Base-by-base conservation (phyloP, 768 basidiomycete species). In the Termitomyces sp. region DNA sequence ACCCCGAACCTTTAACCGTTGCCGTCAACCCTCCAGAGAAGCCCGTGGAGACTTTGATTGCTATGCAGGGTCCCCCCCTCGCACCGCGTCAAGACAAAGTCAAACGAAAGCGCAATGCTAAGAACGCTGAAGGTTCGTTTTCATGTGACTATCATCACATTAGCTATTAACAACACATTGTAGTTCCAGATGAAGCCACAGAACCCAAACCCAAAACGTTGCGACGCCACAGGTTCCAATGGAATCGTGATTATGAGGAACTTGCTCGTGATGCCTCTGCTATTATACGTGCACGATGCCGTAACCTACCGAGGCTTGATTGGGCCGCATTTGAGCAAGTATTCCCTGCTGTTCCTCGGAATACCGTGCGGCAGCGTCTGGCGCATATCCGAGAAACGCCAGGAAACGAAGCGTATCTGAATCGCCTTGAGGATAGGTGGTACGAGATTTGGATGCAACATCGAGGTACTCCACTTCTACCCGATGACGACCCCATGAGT, bases 221-320 rank as follows among this genome's bases (percentile, higher is more conserved):
- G 44, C 77, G 87, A 52, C 80, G 90, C 17, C 81, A 85, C 47
- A 79, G 87, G 54, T 92, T 93, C 67, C 83, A 84, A 47, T 98
- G 93, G 94, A 91, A 82, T 54, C 71, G 80, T 40, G 91, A 95
- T 49, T 92, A 87, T 55, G 94, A 98, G 55, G 96, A 98, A 59
- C 80, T 95, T 38, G 87, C 89, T 25, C 83, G 89, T 53, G 96
- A 98, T 66, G 87, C 88, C 0, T 86, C 85, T 45, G 88, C 84
- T 11, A 86, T 98, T 61, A 83, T 98, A 57, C 82, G 83, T 63
- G 88, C 87, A 35, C 87, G 95, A 16, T 89, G 88, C 65, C 81
- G 89, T 38, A 67, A 74, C 57, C 69, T 77, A 16, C 73, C 81
- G 34, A 80, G 83, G 56, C 75, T 90, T 50, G 87, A 91, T 61